phyloP scores from a whole-genome alignment of 768 basidiomycete genomes.

The Leccinum sublutescens region DNA sequence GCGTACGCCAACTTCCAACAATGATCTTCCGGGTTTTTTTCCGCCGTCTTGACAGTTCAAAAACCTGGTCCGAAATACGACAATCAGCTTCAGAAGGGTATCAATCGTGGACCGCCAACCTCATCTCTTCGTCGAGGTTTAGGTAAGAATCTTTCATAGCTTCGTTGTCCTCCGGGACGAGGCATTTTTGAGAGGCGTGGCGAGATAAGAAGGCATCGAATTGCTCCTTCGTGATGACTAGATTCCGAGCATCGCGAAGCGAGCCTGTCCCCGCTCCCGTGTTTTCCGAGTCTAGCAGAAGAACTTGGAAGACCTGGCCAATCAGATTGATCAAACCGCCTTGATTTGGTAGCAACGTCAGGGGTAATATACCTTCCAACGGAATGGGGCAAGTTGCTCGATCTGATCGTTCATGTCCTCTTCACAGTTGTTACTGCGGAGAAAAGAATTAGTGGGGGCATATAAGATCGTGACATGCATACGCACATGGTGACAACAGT shows the following conservation, averaged over 20 bases:
- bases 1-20: slow-evolving; percentile 36
- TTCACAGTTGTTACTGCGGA: slow-evolving; percentile 35
- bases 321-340: neutral
- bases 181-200: slow-evolving; percentile 28
- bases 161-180: slow-evolving; percentile 40
- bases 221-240: slow-evolving; percentile 35
- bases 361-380: slow-evolving; percentile 36
- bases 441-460: neutral
- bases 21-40: slow-evolving; percentile 27
- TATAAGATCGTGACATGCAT: neutral
- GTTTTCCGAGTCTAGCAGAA: slow-evolving; percentile 36
- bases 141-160: slow-evolving; percentile 41
- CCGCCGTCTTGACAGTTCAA: slow-evolving; percentile 36
- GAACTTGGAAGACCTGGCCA: slow-evolving; percentile 36
- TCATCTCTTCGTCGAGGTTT: slow-evolving; percentile 39
- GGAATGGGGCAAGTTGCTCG: slow-evolving; percentile 32
- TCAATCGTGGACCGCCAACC: slow-evolving; percentile 19
- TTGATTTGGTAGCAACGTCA: neutral
- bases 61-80: slow-evolving; percentile 21
- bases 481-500: slow-evolving; percentile 31
- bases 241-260: slow-evolving; percentile 34
- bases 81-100: neutral
- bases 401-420: slow-evolving; percentile 42
- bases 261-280: slow-evolving; percentile 32
- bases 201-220: slow-evolving; percentile 37